Base-by-base conservation (phyloP, 139 green algal species). In the Nannochloris sp. region DNA sequence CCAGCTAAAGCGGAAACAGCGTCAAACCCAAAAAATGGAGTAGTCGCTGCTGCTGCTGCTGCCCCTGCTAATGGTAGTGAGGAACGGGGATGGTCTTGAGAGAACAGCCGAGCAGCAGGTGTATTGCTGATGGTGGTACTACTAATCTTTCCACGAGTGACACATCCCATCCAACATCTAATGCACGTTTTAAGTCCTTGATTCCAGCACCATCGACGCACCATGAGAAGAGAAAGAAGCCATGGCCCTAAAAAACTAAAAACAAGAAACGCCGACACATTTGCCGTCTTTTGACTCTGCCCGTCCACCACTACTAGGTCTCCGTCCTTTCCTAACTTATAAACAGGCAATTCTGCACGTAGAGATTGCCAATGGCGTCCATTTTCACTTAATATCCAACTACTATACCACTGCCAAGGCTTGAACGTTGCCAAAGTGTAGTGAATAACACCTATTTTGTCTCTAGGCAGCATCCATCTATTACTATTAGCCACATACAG, bases 361-460 rank as follows among this genome's bases (percentile, higher is more conserved):
- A 68, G 24, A 27, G 45, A 32, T 33, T 54, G 58, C 39, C 68
- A 71, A 0, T 35, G 36, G 13, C 14, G 19, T 15, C 15, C 35
- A 42, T 68, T 42, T 25, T 82, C 67, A 3, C 54, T n/a, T 36
- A 87, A 65, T 34, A 92, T 53, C 77, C 78, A 92, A 24, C 34
- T 47, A 19, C 61, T 73, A 78, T 79, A 92, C 81, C 81, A 92
- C 9, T 82, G 44, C 85, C 85, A 92, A 14, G 85, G 85, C 68
- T 92, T 92, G 67, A 92, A 80, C 15, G 73, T 62, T 3, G 67
- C 86, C 14, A 92, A 74, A n/a, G 85, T 92, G 62, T 74, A 92
- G 64, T 92, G 85, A 30, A 92, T 67, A 12, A 89, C 64, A 53
- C 60, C 67, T 6, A 92, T 65, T 14, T 76, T 42, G 5, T 61